Evolutionary conservation across 2,329 filamentous ascomycete species (phyloP), one percentile per base, ranked within the genome.

Genomic region (Trichoderma guizhouense): DNA sequence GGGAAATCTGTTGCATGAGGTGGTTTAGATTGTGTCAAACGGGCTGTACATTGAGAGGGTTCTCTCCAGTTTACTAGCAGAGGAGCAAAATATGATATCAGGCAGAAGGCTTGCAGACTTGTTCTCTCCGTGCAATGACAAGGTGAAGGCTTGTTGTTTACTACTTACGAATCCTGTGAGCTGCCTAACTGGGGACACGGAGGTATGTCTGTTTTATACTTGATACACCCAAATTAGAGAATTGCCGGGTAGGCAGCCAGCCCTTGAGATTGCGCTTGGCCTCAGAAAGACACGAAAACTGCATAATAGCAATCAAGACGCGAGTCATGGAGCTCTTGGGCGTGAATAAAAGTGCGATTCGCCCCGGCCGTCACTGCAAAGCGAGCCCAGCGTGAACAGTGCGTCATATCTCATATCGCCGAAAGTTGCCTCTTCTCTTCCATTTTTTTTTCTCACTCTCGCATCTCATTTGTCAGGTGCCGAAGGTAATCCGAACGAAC

Each of bases 1-100:
- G 66, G 66, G 53, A 51, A 61, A 69, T 70, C 18, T 70, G 60
- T 70, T 63, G 55, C 24, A 64, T 28, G 47, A 70, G 47, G 68
- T 43, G 68, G 21, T 55, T 47, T 63, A 57, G 43, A 70, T 64
- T 70, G 68, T 53, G 68, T 70, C 24, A 64, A 43, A 63, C 18
- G 36, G 60, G 60, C 68, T 70, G 60, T 70, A 70, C 26, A 64
- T 64, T 39, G 21, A 28, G 32, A 36, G 21, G 58, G 68, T 11
- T 34, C 68, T 63, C 30, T 63, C 24, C 26, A 28, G 58, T 55
- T 26, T 53, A 53, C 36, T 57, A 43, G n/a, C 21, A 64, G 34
- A 32, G 21, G 7, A 51, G n/a, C 43, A 51, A 32, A 70, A 55
- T 28, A 70, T 11, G 58, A 57, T 57, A 43, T 43, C 32, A 70